phyloP scores from a whole-genome alignment of 306 rosid species.

The Canavalia ensiformis region DNA sequence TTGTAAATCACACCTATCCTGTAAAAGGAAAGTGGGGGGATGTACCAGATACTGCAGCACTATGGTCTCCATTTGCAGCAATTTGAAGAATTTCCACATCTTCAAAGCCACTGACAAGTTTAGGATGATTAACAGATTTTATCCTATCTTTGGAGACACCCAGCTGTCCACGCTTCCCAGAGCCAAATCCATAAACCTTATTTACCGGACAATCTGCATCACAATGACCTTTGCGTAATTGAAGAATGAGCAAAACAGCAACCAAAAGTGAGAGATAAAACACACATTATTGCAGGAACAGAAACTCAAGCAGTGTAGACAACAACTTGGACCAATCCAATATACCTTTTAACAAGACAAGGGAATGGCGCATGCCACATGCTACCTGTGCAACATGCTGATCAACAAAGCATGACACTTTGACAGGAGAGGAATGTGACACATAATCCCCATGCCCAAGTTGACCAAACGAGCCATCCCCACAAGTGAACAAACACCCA shows the following conservation, averaged over 20 bases:
- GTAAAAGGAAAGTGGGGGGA: constrained; percentile 36
- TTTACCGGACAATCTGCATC: constrained; percentile 57
- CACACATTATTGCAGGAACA: constrained; percentile 2
- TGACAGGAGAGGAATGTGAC: constrained; percentile 65
- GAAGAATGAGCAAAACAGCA: constrained; percentile 10
- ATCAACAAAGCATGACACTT: constrained; percentile 65
- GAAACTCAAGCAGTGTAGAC: not conserved
- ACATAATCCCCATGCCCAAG: constrained; percentile 86
- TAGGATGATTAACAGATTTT: constrained; percentile 66
- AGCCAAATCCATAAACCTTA: constrained; percentile 86
- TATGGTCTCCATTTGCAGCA: constrained; percentile 93
- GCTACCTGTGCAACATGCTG: constrained; percentile 70
- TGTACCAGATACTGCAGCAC: constrained; percentile 82
- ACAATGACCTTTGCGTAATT: constrained; percentile 18
- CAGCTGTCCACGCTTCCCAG: constrained; percentile 90
- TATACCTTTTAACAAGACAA: constrained; percentile 82
- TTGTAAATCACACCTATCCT: constrained; percentile 16
- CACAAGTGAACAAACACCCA: constrained; percentile 80
- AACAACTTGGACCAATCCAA: constrained; percentile 23
- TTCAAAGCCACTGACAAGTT: constrained; percentile 61
- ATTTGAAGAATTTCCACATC: constrained; percentile 57
- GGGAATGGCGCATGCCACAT: constrained; percentile 95
- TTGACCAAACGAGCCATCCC: constrained; percentile 95
- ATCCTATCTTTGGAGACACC: constrained; percentile 69
- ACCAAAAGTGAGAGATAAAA: not conserved